Evolutionary conservation across 2,329 filamentous ascomycete species (phyloP), one percentile per base, ranked within the genome.

Genomic region (Trichophyton rubrum): DNA sequence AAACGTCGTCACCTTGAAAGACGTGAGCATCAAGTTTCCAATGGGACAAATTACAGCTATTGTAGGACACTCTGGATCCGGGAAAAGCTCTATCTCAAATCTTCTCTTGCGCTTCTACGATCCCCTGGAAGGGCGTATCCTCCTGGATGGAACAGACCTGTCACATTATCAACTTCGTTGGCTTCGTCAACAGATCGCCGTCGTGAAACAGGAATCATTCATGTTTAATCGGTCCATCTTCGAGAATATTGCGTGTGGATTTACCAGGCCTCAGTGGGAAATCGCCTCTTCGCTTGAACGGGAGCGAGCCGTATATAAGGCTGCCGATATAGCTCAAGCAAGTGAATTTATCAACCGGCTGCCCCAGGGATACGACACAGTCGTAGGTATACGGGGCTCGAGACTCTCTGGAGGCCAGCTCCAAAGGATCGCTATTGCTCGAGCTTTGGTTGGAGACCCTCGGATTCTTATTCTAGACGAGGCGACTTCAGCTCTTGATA

Each of bases 191-290:
- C 87, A 93, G 66, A 89, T 96, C 67, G 84, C 89, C 0, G 79
- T 96, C 2, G 90, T 96, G 60, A 88, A 86, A 60, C 90, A 96
- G 70, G 91, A 96, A 68, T 89, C 90, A 0, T 85, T 87, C 0
- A 79, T 96, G 0, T 95, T 96, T 69, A 85, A 85, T 59, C 89
- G 86, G 0, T 89, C 88, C 0, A 91, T 96, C 64, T 88, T 82
- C 69, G 82, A 88, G 56, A 96, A 95, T 71, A 93, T 96, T 58
- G 77, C 76, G 1, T 70, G 77, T 49, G 79, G 79, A 1, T 68
- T 82, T 11, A 70, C 77, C 43, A 73, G 80, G 9, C 71, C 78
- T 13, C 68, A 75, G 0, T 73, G 86, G 20, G 68, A 75, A 7
- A 71, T 80, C 0, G 69, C 87, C 51, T 79, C 82, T 0, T 71